Conservation (phyloP, 768 basidiomycete species). For the Amanita fuliginea region DNA sequence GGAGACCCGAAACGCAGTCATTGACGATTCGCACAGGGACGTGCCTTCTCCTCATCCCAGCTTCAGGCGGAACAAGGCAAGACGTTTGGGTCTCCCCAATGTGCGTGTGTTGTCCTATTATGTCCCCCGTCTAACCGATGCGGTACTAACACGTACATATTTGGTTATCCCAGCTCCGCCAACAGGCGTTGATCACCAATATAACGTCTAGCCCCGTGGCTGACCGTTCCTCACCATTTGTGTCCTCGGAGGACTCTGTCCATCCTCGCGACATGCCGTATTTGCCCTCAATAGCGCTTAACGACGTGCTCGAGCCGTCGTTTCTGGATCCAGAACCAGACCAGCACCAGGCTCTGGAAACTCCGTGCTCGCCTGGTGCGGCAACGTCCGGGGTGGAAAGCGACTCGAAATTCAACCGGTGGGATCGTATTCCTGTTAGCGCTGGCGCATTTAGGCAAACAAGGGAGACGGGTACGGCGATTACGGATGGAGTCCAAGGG, state of each 20-base stretch:
- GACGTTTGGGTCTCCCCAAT: constrained; percentile 14
- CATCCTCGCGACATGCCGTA: not conserved
- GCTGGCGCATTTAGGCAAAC: constrained; percentile 65
- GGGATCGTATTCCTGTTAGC: constrained; percentile 66
- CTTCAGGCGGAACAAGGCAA: constrained; percentile 18
- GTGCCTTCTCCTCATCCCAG: constrained; percentile 43
- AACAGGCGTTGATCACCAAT: constrained; percentile 5
- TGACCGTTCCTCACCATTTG: constrained; percentile 3
- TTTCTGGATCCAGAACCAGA: constrained; percentile 49
- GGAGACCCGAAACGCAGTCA: constrained; percentile 30
- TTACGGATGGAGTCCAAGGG: constrained; percentile 13
- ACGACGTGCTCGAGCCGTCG: constrained; percentile 70
- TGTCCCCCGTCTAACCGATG: not conserved
- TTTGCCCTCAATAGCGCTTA: constrained; percentile 39
- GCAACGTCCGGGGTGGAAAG: constrained; percentile 19
- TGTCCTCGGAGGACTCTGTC: not conserved
- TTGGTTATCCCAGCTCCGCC: constrained; percentile 10
- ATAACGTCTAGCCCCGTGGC: constrained; percentile 3
- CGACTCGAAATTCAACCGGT: constrained; percentile 41
- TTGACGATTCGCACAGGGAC: constrained; percentile 31
- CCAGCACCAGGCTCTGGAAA: not conserved
- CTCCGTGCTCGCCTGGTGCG: constrained; percentile 16
- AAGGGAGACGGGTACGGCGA: constrained; percentile 21
- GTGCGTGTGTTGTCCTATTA: constrained; percentile 15
- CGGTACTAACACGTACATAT: constrained; percentile 6